These are phyloP conservation scores for Metarhizium humberi DNA, from an alignment of 2,329 filamentous ascomycete species.

Conservation along the genomic window DNA sequence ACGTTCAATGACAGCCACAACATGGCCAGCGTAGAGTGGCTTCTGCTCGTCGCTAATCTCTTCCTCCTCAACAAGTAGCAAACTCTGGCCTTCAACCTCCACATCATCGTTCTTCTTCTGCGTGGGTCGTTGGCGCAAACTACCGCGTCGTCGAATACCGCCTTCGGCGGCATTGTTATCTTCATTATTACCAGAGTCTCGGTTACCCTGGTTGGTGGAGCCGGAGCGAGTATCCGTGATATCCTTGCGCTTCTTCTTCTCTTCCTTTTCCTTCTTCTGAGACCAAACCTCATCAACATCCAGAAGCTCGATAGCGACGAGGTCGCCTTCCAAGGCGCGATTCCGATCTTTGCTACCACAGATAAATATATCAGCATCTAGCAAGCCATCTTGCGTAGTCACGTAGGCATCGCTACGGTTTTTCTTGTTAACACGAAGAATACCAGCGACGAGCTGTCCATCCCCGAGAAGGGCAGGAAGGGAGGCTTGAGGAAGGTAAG, in stretches of 20 bases:
- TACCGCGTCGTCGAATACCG: slow-evolving; percentile 84
- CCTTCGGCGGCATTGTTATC: slow-evolving; percentile 61
- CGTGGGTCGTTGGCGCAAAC: slow-evolving; percentile 89
- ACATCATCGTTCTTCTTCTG: slow-evolving; percentile 99
- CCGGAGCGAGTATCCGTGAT: slow-evolving; percentile 83
- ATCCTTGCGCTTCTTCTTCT: slow-evolving; percentile 99
- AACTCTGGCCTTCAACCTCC: slow-evolving; percentile 93
- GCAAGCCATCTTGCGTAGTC: slow-evolving; percentile 73
- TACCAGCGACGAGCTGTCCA: slow-evolving; percentile 90
- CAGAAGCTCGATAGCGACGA: slow-evolving; percentile 90
- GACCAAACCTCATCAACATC: slow-evolving; percentile 98
- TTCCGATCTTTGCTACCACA: slow-evolving; percentile 99
- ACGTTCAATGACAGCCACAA: slow-evolving; percentile 94
- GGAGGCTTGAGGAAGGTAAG: slow-evolving; percentile 90
- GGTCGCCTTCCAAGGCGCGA: slow-evolving; percentile 88
- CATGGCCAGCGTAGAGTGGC: slow-evolving; percentile 90
- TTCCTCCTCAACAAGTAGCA: slow-evolving; percentile 94
- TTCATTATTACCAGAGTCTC: slow-evolving; percentile 52
- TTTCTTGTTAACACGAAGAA: slow-evolving; percentile 98
- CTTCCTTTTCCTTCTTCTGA: slow-evolving; percentile 98
- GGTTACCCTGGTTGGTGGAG: slow-evolving; percentile 62
- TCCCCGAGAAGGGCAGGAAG: slow-evolving; percentile 83
- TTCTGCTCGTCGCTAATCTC: slow-evolving; percentile 98
- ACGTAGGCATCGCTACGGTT: slow-evolving; percentile 98
- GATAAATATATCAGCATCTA: slow-evolving; percentile 98